A percentile compares a stretch with the other conserved stretches of the same genome.
These are phyloP conservation scores for Tylopilus felleus DNA, from an alignment of 768 basidiomycete genomes.

Conservation along the genomic window DNA sequence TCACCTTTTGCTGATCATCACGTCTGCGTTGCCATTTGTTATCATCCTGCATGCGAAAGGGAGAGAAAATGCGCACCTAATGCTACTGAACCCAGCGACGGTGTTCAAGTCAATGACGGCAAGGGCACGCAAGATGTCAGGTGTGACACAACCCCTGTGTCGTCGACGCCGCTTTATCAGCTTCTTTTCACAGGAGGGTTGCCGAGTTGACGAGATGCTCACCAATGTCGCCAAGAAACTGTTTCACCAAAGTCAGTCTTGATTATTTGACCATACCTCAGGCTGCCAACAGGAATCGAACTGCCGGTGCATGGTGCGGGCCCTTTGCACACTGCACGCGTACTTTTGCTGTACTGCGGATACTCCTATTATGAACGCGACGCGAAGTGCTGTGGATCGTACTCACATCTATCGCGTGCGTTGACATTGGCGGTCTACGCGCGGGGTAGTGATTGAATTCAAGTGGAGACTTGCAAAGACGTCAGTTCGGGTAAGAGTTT, in stretches of 20 bases:
- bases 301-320: conserved; percentile 56
- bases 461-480: neutral
- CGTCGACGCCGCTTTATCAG: conserved; percentile 8
- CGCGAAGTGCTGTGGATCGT: too few species aligned
- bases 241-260: conserved; percentile 52
- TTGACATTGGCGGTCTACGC: conserved; percentile 7
- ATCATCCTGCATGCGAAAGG: neutral
- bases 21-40: conserved; percentile 33
- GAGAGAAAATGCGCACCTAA: conserved; percentile 40
- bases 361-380: conserved; percentile 13
- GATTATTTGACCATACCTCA: conserved; percentile 62
- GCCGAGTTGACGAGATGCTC: conserved; percentile 19
- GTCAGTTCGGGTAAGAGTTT: neutral
- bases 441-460: neutral
- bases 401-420: conserved; percentile 34
- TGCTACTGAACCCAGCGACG: conserved; percentile 48
- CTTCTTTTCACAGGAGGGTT: conserved; percentile 14
- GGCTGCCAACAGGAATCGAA: conserved; percentile 47
- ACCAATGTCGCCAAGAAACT: conserved; percentile 80
- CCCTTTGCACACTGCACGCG: conserved; percentile 66
- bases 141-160: conserved; percentile 69
- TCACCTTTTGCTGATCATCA: conserved; percentile 63
- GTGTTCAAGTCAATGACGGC: conserved; percentile 40
- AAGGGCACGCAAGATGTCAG: conserved; percentile 49
- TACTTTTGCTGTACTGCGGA: conserved; percentile 69